These are phyloP conservation scores for Paracoccidioides lutzii DNA, from an alignment of 2,329 filamentous ascomycete genomes.

Conservation along the genomic window DNA sequence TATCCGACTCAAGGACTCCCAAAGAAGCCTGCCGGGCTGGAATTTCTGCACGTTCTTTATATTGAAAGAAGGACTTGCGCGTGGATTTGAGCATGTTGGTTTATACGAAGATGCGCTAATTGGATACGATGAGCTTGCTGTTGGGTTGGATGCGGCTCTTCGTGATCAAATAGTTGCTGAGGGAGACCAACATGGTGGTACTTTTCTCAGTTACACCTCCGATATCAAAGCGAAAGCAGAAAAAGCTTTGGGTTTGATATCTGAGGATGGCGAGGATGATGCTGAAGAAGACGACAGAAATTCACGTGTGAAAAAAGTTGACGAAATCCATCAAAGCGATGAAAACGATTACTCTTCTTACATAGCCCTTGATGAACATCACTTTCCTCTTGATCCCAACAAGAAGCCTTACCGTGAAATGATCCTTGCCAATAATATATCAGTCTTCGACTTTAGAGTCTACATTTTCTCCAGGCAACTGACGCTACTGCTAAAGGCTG, in stretches of 20 bases:
- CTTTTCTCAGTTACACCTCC: slow-evolving; percentile 58
- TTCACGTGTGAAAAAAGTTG: slow-evolving; percentile 12
- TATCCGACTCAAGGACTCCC: slow-evolving; percentile 83
- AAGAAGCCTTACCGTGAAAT: slow-evolving; percentile 77
- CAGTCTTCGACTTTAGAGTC: slow-evolving; percentile 84
- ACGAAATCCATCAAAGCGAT: slow-evolving; percentile 20
- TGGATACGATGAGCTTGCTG: slow-evolving; percentile 85
- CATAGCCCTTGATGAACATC: slow-evolving; percentile 18
- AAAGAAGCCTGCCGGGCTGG: slow-evolving; percentile 82
- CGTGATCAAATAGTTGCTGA: slow-evolving; percentile 55
- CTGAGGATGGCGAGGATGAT: slow-evolving; percentile 8
- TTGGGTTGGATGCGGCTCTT: slow-evolving; percentile 72
- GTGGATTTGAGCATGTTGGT: slow-evolving; percentile 91
- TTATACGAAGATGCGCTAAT: slow-evolving; percentile 89
- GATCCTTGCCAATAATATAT: slow-evolving; percentile 89
- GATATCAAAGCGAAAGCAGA: slow-evolving; percentile 53
- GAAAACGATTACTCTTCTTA: slow-evolving; percentile 17
- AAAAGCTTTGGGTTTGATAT: slow-evolving; percentile 34
- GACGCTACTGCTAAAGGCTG: slow-evolving; percentile 64
- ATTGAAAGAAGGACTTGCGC: slow-evolving; percentile 83
- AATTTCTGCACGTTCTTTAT: slow-evolving; percentile 99
- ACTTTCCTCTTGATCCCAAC: slow-evolving; percentile 39
- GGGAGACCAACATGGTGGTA: slow-evolving; percentile 55
- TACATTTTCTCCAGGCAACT: slow-evolving; percentile 91
- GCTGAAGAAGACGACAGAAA: slow-evolving; percentile 6